Evolutionary conservation across 2,329 filamentous ascomycete species (phyloP).

Genomic region (Phyllosticta paracitricarpa): DNA sequence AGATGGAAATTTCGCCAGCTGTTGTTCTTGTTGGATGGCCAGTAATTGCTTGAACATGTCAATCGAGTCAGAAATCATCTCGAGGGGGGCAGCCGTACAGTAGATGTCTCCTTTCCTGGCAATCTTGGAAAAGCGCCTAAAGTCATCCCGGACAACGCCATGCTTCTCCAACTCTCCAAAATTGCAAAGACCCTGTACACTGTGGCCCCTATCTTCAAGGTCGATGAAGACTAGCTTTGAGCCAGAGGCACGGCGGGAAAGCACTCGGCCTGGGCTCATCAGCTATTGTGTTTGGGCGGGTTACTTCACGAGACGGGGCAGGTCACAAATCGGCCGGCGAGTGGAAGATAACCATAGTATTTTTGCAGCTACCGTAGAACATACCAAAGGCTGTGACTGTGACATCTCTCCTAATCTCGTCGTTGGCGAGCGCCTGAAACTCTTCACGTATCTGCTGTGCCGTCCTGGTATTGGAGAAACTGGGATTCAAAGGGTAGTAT

Average conservation of each 20-base stretch:
- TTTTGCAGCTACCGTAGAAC: conserved; percentile 8
- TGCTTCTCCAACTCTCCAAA: conserved; percentile 41
- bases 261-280: conserved; percentile 56
- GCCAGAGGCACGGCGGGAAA: conserved; percentile 59
- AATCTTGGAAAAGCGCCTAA: conserved; percentile 53
- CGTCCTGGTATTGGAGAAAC: not conserved
- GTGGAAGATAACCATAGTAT: not conserved
- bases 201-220: conserved; percentile 60
- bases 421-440: conserved; percentile 21
- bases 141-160: conserved; percentile 32
- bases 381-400: conserved; percentile 28
- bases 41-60: conserved; percentile 47
- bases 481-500: conserved; percentile 41
- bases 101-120: conserved; percentile 62
- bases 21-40: conserved; percentile 61
- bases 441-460: conserved; percentile 17
- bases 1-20: conserved; percentile 67
- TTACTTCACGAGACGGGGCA: not conserved
- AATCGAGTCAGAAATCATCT: conserved; percentile 53
- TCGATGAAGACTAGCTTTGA: conserved; percentile 79
- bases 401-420: conserved; percentile 18
- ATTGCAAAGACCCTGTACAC: conserved; percentile 69
- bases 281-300: conserved; percentile 11
- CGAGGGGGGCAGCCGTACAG: not conserved
- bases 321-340: not conserved